Conservation (phyloP, 345 rosid species). For the Erysimum cheiranthoides region DNA sequence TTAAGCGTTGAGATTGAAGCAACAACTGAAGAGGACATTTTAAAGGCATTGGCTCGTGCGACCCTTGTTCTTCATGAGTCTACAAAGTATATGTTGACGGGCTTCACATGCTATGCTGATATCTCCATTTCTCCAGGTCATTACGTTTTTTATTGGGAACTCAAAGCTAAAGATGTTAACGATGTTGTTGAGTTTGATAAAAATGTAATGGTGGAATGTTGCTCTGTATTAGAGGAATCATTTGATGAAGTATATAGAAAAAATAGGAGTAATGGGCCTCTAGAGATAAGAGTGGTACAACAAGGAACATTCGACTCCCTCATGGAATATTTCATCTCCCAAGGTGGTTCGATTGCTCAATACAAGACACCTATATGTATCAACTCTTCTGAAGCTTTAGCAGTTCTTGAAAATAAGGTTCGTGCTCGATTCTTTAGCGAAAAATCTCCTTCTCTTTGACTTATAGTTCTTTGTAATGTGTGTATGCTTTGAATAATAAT, state of each 20-base stretch:
- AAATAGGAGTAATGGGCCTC: conserved; percentile 57
- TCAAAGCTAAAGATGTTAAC: conserved; percentile 42
- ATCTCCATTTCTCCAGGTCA: conserved; percentile 62
- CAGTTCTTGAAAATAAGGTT: conserved; percentile 8
- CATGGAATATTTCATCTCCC: conserved; percentile 62
- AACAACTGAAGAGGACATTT: conserved; percentile 72
- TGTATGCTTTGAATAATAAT: no score
- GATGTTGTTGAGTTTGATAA: conserved; percentile 41
- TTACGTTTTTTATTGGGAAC: conserved; percentile 71
- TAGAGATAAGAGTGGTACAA: conserved; percentile 66
- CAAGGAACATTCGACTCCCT: conserved; percentile 66
- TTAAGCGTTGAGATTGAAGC: conserved; percentile 62
- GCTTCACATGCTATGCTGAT: conserved; percentile 62
- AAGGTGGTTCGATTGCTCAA: conserved; percentile 63
- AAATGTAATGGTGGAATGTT: conserved; percentile 58
- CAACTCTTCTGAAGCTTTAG: conserved; percentile 37
- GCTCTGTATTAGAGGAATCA: conserved; percentile 58
- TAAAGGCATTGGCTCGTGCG: conserved; percentile 57
- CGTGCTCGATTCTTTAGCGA: conserved; percentile 1
- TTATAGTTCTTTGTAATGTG: no score
- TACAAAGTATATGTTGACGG: conserved; percentile 51
- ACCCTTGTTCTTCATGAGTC: conserved; percentile 47
- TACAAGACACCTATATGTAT: conserved; percentile 59
- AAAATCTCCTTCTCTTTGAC: background rate
- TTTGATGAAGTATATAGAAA: conserved; percentile 55